Percentiles rank a stretch among this genome's conserved stretches.
These are phyloP conservation scores for Plasmodium reichenowi DNA, from an alignment of 169 alveolate genomes.

Conservation along the genomic window DNA sequence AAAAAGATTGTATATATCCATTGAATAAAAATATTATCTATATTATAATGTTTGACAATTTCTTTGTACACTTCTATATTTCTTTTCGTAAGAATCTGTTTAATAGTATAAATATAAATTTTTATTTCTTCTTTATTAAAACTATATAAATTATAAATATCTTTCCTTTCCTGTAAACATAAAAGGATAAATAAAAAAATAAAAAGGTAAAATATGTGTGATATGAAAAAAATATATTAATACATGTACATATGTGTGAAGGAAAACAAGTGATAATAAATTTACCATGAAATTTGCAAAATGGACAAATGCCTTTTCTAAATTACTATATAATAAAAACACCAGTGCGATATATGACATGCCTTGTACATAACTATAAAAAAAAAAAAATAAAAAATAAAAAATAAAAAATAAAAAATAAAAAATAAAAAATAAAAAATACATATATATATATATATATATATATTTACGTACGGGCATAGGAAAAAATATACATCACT, in stretches of 20 bases:
- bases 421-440: not conserved
- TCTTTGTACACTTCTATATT: slow-evolving; percentile 68
- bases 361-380: slow-evolving; percentile 50
- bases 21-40: slow-evolving; percentile 72
- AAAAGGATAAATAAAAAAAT: not conserved
- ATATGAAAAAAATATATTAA: not conserved
- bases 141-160: slow-evolving; percentile 54
- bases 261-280: not conserved
- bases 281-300: slow-evolving; percentile 76
- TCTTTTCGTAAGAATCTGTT: slow-evolving; percentile 42
- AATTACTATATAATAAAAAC: slow-evolving; percentile 39
- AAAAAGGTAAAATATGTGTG: not conserved
- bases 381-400: not conserved
- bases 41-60: slow-evolving; percentile 61
- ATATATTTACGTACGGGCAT: not conserved
- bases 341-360: slow-evolving; percentile 75
- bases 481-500: not conserved
- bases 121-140: slow-evolving; percentile 72
- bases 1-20: slow-evolving; percentile 73
- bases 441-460: not conserved
- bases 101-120: slow-evolving; percentile 40
- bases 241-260: not conserved
- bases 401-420: not conserved
- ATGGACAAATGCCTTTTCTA: slow-evolving; percentile 71
- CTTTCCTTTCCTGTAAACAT: slow-evolving; percentile 39